Conservation (phyloP, 495 filamentous ascomycete genomes). For the Podospora anserina region DNA sequence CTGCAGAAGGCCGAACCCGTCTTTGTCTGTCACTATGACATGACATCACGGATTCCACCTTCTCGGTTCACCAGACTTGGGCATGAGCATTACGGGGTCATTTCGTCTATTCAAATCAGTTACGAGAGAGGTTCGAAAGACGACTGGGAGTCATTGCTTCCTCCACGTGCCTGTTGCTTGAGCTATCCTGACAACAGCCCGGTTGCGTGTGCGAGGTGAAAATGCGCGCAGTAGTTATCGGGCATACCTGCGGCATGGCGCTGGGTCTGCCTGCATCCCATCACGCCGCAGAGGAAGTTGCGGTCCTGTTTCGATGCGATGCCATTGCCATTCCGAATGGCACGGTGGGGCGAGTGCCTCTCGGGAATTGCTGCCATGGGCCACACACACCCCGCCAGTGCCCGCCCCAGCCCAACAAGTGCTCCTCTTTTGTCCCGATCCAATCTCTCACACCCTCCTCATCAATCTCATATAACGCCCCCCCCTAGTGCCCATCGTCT, state of each 20-base stretch:
- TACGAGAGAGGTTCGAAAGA: neutral
- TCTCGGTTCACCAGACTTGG: neutral
- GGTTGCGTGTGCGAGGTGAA: neutral
- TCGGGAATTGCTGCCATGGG: conserved; percentile 2
- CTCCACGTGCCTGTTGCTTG: neutral
- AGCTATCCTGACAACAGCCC: neutral
- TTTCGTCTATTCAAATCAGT: too few relatives aligned
- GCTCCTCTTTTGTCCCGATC: conserved; percentile 7
- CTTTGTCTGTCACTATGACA: neutral
- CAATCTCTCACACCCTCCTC: neutral
- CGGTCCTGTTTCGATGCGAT: conserved; percentile 3
- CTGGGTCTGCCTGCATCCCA: neutral
- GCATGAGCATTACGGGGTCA: too few relatives aligned
- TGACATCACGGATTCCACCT: conserved; percentile 12
- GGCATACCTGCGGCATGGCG: neutral
- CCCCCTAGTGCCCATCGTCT: neutral
- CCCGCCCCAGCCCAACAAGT: conserved; percentile 9
- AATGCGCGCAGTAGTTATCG: neutral
- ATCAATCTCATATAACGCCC: neutral
- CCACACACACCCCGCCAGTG: neutral
- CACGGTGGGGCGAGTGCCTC: conserved; percentile 3
- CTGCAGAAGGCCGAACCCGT: neutral
- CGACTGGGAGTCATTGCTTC: neutral
- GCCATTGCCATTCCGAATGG: conserved; percentile 9
- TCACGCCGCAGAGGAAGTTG: neutral